Conservation (phyloP, 805 yeast genomes). For the Metschnikowia sp. region DNA sequence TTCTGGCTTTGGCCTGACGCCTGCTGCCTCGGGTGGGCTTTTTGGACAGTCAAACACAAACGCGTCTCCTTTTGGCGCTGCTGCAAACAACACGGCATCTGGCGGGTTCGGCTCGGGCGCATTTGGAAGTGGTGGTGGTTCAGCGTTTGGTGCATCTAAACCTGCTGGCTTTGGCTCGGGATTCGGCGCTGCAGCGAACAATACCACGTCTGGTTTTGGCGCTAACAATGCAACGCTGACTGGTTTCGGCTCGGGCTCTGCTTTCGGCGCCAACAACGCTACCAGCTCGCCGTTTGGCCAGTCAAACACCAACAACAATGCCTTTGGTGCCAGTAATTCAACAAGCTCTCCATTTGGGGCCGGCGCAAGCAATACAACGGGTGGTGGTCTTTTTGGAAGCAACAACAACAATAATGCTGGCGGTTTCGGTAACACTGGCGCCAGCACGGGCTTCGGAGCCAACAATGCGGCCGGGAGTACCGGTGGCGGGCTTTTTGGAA, state of each 20-base stretch:
- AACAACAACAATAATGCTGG: slow-evolving; percentile 12
- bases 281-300: slow-evolving; percentile 14
- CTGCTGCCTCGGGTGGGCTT: slow-evolving; percentile 19
- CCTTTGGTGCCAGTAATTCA: slow-evolving; percentile 31
- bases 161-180: slow-evolving; percentile 21
- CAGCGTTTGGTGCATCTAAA: slow-evolving; percentile 25
- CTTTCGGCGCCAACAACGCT: slow-evolving; percentile 13
- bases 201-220: slow-evolving; percentile 15
- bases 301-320: slow-evolving; percentile 16
- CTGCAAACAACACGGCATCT: slow-evolving; percentile 7
- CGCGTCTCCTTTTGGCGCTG: slow-evolving; percentile 15
- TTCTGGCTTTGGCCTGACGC: slow-evolving; percentile 22
- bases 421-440: slow-evolving; percentile 11
- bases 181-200: slow-evolving; percentile 38
- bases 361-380: slow-evolving; percentile 7
- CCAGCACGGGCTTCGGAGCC: slow-evolving; percentile 15
- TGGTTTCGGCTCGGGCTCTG: slow-evolving; percentile 9
- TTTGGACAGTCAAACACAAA: slow-evolving; percentile 16
- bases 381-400: slow-evolving; percentile 13
- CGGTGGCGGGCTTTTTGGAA: slow-evolving; percentile 43
- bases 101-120: slow-evolving; percentile 14
- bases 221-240: slow-evolving; percentile 29
- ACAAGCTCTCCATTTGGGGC: slow-evolving; percentile 17
- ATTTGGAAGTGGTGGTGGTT: slow-evolving; percentile 12
- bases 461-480: slow-evolving; percentile 4